phyloP scores from a whole-genome alignment of 208 protist genomes.

The Trypanosoma melophagium region DNA sequence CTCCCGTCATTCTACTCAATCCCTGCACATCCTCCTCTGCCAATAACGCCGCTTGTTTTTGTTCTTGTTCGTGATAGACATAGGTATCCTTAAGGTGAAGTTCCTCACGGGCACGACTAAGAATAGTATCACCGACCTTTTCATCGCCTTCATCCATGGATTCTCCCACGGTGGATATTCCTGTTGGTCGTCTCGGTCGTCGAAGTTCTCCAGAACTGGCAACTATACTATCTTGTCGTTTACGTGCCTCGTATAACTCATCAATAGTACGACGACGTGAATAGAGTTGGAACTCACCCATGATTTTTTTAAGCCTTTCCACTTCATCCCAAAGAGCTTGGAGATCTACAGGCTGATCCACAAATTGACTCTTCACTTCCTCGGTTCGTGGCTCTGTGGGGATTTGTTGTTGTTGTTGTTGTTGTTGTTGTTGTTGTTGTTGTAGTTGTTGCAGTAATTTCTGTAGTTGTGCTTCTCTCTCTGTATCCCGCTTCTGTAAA shows the following conservation, averaged over 20 bases:
- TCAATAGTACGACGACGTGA: constrained; percentile 75
- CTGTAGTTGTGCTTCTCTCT: constrained; percentile 13
- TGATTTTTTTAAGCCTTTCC: constrained; percentile 43
- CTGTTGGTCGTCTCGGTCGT: background rate
- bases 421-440: constrained; percentile 18
- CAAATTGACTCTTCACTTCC: background rate
- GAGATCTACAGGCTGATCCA: constrained; percentile 17
- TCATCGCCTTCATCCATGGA: constrained; percentile 9
- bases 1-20: background rate
- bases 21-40: background rate
- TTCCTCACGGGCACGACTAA: constrained; percentile 61
- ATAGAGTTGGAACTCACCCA: constrained; percentile 51
- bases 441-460: constrained; percentile 8
- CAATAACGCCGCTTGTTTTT: background rate
- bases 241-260: constrained; percentile 79
- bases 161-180: constrained; percentile 2
- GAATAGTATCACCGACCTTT: constrained; percentile 59
- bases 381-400: too few species aligned
- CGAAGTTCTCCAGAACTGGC: background rate
- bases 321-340: constrained; percentile 66
- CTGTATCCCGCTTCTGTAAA: constrained; percentile 32
- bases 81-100: constrained; percentile 26
- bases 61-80: background rate
- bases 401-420: constrained; percentile 1
- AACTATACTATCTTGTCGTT: constrained; percentile 30